Conservation (phyloP, 1,284 basidiomycete species). For the Vanrija pseudolonga region DNA sequence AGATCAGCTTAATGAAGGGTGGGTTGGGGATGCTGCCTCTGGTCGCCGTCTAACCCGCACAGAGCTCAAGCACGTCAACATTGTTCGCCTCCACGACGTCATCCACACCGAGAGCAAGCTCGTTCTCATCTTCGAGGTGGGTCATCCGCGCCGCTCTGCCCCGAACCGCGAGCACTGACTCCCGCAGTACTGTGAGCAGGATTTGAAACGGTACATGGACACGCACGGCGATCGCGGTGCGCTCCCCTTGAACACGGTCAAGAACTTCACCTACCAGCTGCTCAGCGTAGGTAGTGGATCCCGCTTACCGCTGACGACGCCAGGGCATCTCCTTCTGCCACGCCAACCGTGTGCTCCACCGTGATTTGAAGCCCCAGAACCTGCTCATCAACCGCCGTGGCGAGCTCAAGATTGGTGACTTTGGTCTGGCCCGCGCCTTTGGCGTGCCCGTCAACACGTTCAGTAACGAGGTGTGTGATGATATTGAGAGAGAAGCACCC, state of each 20-base stretch:
- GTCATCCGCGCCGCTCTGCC: too few species aligned
- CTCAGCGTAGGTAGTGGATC: slow-evolving; percentile 29
- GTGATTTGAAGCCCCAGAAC: slow-evolving; percentile 97
- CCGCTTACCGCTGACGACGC: background rate
- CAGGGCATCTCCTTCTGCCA: slow-evolving; percentile 91
- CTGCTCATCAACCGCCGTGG: slow-evolving; percentile 85
- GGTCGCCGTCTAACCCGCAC: background rate
- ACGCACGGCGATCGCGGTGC: slow-evolving; percentile 68
- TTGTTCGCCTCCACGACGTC: slow-evolving; percentile 92
- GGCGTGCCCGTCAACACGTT: slow-evolving; percentile 97
- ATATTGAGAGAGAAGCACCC: background rate
- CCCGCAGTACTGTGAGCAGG: slow-evolving; percentile 52
- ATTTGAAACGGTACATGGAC: slow-evolving; percentile 96
- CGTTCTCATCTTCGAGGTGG: slow-evolving; percentile 87
- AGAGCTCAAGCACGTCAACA: slow-evolving; percentile 92
- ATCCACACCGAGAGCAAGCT: slow-evolving; percentile 96
- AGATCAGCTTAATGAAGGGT: slow-evolving; percentile 89
- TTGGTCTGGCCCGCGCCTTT: slow-evolving; percentile 93
- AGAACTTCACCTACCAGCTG: slow-evolving; percentile 55
- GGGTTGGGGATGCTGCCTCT: slow-evolving; percentile 7
- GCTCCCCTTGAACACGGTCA: slow-evolving; percentile 68
- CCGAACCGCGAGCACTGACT: background rate
- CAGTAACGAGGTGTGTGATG: slow-evolving; percentile 80
- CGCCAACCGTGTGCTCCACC: slow-evolving; percentile 90
- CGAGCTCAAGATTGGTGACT: slow-evolving; percentile 94